phyloP scores from a whole-genome alignment of 2,329 filamentous ascomycete genomes.

The Penicillium sp. region DNA sequence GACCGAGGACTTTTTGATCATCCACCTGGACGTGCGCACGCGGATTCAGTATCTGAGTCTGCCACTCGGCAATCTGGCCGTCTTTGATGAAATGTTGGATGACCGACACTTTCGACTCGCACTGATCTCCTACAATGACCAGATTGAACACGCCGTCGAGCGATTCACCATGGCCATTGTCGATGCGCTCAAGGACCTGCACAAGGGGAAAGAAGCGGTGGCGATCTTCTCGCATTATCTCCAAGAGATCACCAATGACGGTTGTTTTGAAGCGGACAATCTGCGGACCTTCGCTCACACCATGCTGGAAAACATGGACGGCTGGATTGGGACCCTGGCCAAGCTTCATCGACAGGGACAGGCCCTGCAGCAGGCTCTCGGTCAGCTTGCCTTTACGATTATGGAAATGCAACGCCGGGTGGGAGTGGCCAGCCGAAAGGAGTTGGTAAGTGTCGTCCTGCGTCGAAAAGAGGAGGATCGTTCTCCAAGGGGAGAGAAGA shows the following conservation, averaged over 20 bases:
- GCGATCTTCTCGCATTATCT: conserved; percentile 73
- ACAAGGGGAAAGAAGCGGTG: conserved; percentile 69
- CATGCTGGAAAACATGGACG: conserved; percentile 88
- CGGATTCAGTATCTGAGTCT: conserved; percentile 74
- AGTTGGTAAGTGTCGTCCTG: conserved; percentile 49
- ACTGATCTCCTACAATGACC: conserved; percentile 80
- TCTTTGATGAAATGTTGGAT: conserved; percentile 83
- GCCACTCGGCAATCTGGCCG: conserved; percentile 72
- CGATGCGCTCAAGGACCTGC: conserved; percentile 71
- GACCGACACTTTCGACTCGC: conserved; percentile 75
- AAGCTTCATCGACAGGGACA: conserved; percentile 68
- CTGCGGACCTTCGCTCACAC: conserved; percentile 72
- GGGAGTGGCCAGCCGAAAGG: conserved; percentile 72
- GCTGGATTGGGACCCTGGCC: conserved; percentile 76
- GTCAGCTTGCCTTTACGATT: conserved; percentile 68
- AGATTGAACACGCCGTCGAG: conserved; percentile 82
- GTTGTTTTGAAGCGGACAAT: conserved; percentile 53
- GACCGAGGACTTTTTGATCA: conserved; percentile 75
- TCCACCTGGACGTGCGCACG: conserved; percentile 70
- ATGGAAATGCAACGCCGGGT: conserved; percentile 81
- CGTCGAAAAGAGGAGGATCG: background rate
- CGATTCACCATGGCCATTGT: conserved; percentile 70
- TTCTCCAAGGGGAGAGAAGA: no score
- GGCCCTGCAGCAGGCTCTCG: conserved; percentile 62
- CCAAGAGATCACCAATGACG: conserved; percentile 55